Conservation (phyloP, 495 filamentous ascomycete genomes). For the Halenospora varia region DNA sequence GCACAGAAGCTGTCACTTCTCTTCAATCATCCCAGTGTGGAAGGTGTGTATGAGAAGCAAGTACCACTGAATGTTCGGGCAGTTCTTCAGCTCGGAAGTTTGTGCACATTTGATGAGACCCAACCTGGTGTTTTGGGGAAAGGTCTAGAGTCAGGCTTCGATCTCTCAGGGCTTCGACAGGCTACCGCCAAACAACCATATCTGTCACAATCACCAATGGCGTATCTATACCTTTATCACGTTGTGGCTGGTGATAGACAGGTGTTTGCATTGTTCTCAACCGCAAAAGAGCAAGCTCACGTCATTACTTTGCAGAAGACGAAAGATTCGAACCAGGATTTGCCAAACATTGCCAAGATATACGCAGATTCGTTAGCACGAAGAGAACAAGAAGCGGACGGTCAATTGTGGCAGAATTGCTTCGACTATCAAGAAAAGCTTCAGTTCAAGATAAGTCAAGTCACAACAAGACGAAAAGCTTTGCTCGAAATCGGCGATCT, state of each 20-base stretch:
- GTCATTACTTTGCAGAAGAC: slow-evolving; percentile 79
- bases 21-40: slow-evolving; percentile 89
- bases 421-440: slow-evolving; percentile 87
- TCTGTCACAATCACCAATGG: slow-evolving; percentile 60
- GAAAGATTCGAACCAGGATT: slow-evolving; percentile 64
- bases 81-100: slow-evolving; percentile 80
- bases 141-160: slow-evolving; percentile 90
- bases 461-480: slow-evolving; percentile 83
- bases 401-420: slow-evolving; percentile 67
- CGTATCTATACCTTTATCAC: slow-evolving; percentile 89
- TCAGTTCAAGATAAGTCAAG: slow-evolving; percentile 79
- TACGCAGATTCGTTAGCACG: slow-evolving; percentile 72
- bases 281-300: slow-evolving; percentile 71
- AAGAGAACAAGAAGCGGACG: slow-evolving; percentile 61
- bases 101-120: slow-evolving; percentile 91
- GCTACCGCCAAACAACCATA: slow-evolving; percentile 67
- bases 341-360: slow-evolving; percentile 88
- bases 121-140: slow-evolving; percentile 89
- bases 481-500: slow-evolving; percentile 80
- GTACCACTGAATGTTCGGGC: slow-evolving; percentile 80
- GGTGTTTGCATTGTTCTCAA: slow-evolving; percentile 91
- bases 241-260: slow-evolving; percentile 85
- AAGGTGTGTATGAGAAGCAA: slow-evolving; percentile 94
- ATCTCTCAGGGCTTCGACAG: slow-evolving; percentile 69
- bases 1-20: slow-evolving; percentile 73